Evolutionary conservation across 495 filamentous ascomycete genomes (phyloP), one percentile per base, ranked within the genome.

Genomic region (Pyrenopolyporus hunteri): DNA sequence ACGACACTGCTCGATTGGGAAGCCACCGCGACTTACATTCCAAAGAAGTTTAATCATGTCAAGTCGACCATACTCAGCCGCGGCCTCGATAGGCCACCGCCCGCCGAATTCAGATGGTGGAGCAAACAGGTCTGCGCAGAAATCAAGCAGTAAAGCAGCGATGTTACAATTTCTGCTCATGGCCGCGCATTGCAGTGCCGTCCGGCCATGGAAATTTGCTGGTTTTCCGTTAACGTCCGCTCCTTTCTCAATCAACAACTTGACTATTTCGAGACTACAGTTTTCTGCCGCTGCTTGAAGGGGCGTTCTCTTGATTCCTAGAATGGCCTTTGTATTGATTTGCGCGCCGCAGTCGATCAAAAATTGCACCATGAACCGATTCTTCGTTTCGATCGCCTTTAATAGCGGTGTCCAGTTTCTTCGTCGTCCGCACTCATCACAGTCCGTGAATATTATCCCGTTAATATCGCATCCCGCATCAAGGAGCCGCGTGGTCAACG

Each of bases 271-370:
- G 68, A 69, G 13, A 59, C 57, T 29, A 49, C 73, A 37, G 28
- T 52, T 1, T 67, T 74, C 8, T 1, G 59, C 69, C 1, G 72
- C 71, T 11, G 56, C 45, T 29, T 74, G 71, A 4, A 74, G 52
- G 16, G 71, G 71, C 0, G 70, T 72, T 25, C 43, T 37, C 16
- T 9, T 40, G 8, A 61, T 40, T 23, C 36, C 56, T 7, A 43
- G 46, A 11, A 14, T 9, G 5, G 47, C 31, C 13, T 23, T 35
- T 14, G 40, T 17, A 43, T 71, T 73, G 0, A 74, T 61, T 6
- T 74, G 52, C 6, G 74, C 74, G 3, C 64, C 63, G 17, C 59
- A 42, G 10, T 67, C 56, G 22, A 80, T 59, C 0, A 80, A 55
- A 35, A 71, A 63, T 17, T 64, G 35, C 10, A 71, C 66, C 2